phyloP scores from a whole-genome alignment of 352 stramenopile genomes.

The Pythium aphanidermatum region DNA sequence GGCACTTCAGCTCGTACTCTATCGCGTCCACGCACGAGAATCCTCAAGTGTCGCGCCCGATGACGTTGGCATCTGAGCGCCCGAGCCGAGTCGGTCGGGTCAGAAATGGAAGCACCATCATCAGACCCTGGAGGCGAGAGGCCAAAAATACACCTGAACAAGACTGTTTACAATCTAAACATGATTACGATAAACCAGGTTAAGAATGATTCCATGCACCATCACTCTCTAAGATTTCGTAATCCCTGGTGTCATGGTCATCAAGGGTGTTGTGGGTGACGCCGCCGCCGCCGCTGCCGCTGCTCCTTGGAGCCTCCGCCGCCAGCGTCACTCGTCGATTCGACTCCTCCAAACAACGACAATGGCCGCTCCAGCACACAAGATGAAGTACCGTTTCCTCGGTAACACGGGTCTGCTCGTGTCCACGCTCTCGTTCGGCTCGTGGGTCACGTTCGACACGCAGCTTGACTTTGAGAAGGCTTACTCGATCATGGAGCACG shows the following conservation, averaged over 20 bases:
- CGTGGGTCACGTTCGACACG: slow-evolving; percentile 41
- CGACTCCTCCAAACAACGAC: neutral
- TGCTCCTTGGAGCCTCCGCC: no score
- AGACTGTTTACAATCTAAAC: no score
- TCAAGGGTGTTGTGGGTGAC: slow-evolving; percentile 34
- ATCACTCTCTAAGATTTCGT: slow-evolving; percentile 5
- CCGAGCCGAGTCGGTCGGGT: no score
- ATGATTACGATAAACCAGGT: no score
- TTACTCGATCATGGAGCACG: slow-evolving; percentile 53
- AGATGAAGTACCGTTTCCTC: slow-evolving; percentile 61
- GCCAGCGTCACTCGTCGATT: neutral
- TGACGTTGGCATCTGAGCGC: no score
- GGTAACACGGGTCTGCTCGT: slow-evolving; percentile 46
- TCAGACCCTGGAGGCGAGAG: no score
- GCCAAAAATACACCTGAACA: no score
- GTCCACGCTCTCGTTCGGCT: slow-evolving; percentile 46
- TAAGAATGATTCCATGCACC: neutral
- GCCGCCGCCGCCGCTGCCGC: no score
- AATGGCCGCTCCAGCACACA: slow-evolving; percentile 18
- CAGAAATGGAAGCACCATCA: no score
- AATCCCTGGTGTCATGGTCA: slow-evolving; percentile 37
- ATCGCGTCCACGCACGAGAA: neutral
- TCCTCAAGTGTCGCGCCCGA: neutral
- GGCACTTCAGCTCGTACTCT: neutral
- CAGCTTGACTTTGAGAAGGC: slow-evolving; percentile 51